A percentile compares a stretch with the other conserved stretches of the same genome.
These are phyloP conservation scores for Metschnikowia gelsemii DNA, from an alignment of 805 yeast genomes.

Conservation along the genomic window DNA sequence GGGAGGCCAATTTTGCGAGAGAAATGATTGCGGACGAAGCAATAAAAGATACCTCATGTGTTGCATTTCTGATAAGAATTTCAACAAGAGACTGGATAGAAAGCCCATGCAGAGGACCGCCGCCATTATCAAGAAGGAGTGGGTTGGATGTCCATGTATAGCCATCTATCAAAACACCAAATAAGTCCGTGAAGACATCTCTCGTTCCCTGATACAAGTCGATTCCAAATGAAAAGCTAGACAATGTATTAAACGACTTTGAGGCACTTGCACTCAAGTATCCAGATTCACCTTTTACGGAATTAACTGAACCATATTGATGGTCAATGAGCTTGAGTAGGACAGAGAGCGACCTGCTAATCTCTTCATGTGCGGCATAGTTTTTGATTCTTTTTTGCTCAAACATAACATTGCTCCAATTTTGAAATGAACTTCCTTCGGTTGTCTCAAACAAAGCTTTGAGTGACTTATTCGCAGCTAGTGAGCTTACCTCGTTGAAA, in stretches of 20 bases:
- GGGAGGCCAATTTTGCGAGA: slow-evolving; percentile 62
- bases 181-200: slow-evolving; percentile 53
- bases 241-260: slow-evolving; percentile 40
- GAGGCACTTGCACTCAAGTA: slow-evolving; percentile 19
- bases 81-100: slow-evolving; percentile 70
- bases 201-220: slow-evolving; percentile 36
- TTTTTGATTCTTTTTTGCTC: slow-evolving; percentile 47
- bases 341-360: slow-evolving; percentile 55
- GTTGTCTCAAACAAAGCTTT: slow-evolving; percentile 13
- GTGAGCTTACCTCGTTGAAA: slow-evolving; percentile 4
- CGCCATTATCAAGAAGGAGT: slow-evolving; percentile 36
- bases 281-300: slow-evolving; percentile 20
- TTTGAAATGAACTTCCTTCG: slow-evolving; percentile 10
- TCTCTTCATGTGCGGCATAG: slow-evolving; percentile 64
- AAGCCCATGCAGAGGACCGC: slow-evolving; percentile 43
- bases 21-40: slow-evolving; percentile 63
- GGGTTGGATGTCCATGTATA: slow-evolving; percentile 62
- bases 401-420: slow-evolving; percentile 36
- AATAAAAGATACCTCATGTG: slow-evolving; percentile 63
- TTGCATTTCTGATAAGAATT: slow-evolving; percentile 70
- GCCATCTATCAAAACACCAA: slow-evolving; percentile 67
- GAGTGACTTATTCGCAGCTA: slow-evolving; percentile 7
- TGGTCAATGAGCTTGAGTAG: slow-evolving; percentile 61
- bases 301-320: slow-evolving; percentile 45
- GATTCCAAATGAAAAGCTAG: slow-evolving; percentile 39